Conservation (phyloP, 1,139 yeast species). For the Meyerozyma sp. region DNA sequence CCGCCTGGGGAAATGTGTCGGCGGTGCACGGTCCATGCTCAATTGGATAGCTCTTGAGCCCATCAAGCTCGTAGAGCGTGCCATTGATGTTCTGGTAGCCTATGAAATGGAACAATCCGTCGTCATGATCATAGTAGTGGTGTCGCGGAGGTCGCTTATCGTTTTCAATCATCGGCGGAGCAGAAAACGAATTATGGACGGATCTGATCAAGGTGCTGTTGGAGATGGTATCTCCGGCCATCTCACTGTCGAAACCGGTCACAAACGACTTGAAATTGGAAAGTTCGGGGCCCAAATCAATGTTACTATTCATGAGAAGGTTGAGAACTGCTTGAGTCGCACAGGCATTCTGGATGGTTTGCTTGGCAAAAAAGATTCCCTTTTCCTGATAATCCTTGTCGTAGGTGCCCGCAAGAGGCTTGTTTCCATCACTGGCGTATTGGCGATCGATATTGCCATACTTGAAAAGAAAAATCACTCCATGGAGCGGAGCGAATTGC, state of each 20-base stretch:
- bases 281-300: conserved; percentile 49
- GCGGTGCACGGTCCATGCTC: conserved; percentile 42
- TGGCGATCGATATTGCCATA: conserved; percentile 40
- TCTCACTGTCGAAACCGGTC: conserved; percentile 49
- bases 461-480: conserved; percentile 61
- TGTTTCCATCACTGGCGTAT: conserved; percentile 20
- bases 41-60: conserved; percentile 56
- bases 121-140: conserved; percentile 36
- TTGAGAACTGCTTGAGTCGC: conserved; percentile 77
- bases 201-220: conserved; percentile 55
- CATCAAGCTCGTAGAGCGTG: conserved; percentile 61
- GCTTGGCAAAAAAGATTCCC: conserved; percentile 57
- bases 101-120: conserved; percentile 59
- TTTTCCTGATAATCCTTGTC: conserved; percentile 32
- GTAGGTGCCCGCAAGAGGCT: conserved; percentile 42
- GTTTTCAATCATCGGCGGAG: conserved; percentile 50
- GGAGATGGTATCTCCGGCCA: conserved; percentile 60
- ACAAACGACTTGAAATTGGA: conserved; percentile 48
- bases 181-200: conserved; percentile 61
- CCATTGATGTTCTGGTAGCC: conserved; percentile 49
- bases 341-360: conserved; percentile 66
- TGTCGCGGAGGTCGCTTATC: conserved; percentile 25
- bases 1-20: conserved; percentile 38
- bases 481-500: conserved; percentile 44
- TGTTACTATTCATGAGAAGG: conserved; percentile 40